Base-by-base conservation (phyloP, 2,329 filamentous ascomycete species). In the Penicillium decumbens region DNA sequence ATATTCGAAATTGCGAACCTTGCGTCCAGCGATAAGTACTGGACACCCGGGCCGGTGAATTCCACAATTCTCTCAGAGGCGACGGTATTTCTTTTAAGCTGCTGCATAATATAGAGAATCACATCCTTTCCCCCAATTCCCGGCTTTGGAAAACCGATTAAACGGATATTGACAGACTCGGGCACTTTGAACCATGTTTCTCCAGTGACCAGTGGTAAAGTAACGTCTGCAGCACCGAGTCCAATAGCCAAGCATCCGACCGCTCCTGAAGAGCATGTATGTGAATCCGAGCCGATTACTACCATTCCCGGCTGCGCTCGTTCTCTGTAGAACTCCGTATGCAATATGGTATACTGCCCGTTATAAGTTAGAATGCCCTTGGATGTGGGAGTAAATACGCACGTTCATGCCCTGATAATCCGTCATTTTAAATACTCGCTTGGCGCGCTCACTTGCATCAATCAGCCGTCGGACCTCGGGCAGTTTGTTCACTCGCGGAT, bases 181-280 rank as follows among this genome's bases (percentile, higher is more conserved):
- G 75, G 75, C 0, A 77, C 65, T 27, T 68, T 67, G 59, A 77
- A 74, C 73, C 73, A 77, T 0, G 69, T 77, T 51, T 76, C 70
- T 2, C 75, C 74, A 2, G 73, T 75, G 0, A 75, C 69, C 39
- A 77, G 60, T 1, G 71, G 64, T 62, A 77, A 67, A 4, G 67
- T 70, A 1, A 75, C 72, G 51, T 77, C 75, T 13, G 73, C 70
- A 8, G 66, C 72, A 1, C 74, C 73, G 1, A 77, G 59, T 0
- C 75, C 75, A 29, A 77, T 71, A 4, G 72, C 66, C 4, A 77
- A 59, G 29, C 64, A 70, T 0, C 70, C 69, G 24, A 75, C 58
- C 2, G 65, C 65, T 1, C 74, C 75, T 5, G 69, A 64, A 2
- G 69, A 72, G 51, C 73, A 77, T 3, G 74, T 76, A 53, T 77